These are phyloP conservation scores for Suhomyces taliae DNA, from an alignment of 1,139 yeast species.

Conservation along the genomic window DNA sequence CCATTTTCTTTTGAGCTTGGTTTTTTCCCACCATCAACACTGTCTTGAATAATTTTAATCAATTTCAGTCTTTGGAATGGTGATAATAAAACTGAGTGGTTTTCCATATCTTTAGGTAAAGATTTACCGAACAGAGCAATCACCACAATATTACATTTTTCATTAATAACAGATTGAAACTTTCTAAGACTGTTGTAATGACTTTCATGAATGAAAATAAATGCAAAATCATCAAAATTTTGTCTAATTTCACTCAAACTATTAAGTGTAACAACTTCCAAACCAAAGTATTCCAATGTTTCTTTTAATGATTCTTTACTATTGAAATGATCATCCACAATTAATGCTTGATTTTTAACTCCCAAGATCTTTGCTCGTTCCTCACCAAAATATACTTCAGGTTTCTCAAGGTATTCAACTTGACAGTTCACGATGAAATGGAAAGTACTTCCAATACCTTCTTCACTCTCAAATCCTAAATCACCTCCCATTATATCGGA, in stretches of 20 bases:
- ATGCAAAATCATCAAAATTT: conserved; percentile 10
- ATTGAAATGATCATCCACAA: conserved; percentile 35
- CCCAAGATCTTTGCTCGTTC: conserved; percentile 12
- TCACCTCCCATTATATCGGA: conserved; percentile 62
- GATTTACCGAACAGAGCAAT: conserved; percentile 33
- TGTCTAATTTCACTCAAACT: conserved; percentile 6
- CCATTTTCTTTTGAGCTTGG: not conserved
- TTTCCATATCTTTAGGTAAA: conserved; percentile 25
- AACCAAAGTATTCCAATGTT: conserved; percentile 32
- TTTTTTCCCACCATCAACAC: not conserved
- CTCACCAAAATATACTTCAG: conserved; percentile 20
- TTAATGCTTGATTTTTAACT: conserved; percentile 25
- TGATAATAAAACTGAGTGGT: conserved; percentile 30
- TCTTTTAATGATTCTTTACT: conserved; percentile 34
- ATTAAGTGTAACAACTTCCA: conserved; percentile 24
- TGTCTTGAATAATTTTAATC: conserved; percentile 17
- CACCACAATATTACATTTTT: conserved; percentile 18
- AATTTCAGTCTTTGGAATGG: conserved; percentile 37
- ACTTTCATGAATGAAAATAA: conserved; percentile 23
- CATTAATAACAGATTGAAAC: conserved; percentile 9
- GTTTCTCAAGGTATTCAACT: conserved; percentile 22
- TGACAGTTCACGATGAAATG: conserved; percentile 37
- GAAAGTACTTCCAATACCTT: conserved; percentile 55
- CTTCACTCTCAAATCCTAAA: conserved; percentile 50
- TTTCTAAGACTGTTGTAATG: conserved; percentile 17